Evolutionary conservation across 2,329 filamentous ascomycete species (phyloP).

Genomic region (Xylaria sp.): DNA sequence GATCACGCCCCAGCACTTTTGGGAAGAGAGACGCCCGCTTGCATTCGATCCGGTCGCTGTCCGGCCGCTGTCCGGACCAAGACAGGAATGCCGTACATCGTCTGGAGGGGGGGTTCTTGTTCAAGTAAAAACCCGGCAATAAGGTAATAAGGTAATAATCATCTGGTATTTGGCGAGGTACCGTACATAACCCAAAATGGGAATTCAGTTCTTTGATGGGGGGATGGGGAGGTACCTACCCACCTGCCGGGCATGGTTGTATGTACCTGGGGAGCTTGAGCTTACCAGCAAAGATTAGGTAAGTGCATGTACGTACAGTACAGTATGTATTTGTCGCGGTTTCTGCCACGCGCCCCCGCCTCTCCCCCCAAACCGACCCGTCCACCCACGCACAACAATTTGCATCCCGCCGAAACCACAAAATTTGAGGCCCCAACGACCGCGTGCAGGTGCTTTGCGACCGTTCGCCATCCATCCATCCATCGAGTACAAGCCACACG

Average conservation of each 20-base stretch:
- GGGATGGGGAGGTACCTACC: too few relatives aligned
- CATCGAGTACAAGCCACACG: conserved; percentile 24
- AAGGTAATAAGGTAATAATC: neutral
- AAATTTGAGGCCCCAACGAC: conserved; percentile 42
- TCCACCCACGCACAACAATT: conserved; percentile 45
- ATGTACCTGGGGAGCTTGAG: too few relatives aligned
- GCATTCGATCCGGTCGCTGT: neutral
- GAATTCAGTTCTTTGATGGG: neutral
- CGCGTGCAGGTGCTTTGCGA: conserved; percentile 34
- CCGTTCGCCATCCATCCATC: conserved; percentile 32
- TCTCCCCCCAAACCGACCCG: conserved; percentile 7
- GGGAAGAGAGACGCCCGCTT: neutral
- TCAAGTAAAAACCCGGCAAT: neutral
- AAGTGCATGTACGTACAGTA: neutral
- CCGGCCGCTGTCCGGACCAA: neutral
- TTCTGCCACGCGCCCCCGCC: conserved; percentile 42
- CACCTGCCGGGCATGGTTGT: too few relatives aligned
- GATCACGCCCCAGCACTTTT: conserved; percentile 12
- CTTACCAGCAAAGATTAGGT: neutral
- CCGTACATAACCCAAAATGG: too few relatives aligned
- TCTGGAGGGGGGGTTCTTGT: conserved; percentile 3
- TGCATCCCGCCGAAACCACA: conserved; percentile 45
- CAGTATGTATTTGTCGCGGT: neutral
- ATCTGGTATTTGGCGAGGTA: neutral
- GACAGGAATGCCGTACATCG: neutral